Base-by-base conservation (phyloP, 805 yeast genomes). In the Danielozyma ontarioensis region DNA sequence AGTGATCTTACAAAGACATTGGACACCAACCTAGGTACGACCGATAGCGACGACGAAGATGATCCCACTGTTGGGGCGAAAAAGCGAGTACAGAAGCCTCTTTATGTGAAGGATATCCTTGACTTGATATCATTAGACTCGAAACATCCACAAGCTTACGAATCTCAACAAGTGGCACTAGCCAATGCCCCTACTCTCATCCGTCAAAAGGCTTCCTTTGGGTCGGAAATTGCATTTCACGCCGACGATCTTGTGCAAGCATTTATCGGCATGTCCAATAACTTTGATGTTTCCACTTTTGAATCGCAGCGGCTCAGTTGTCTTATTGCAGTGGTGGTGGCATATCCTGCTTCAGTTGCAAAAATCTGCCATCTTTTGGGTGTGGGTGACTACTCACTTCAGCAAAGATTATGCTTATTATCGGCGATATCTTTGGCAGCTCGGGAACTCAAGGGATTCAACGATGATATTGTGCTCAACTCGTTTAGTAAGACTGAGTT, bases 301-400 rank as follows among this genome's bases (percentile, higher is more conserved):
- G 83, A 83, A 36, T 68, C 74, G n/a, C 59, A 74, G 62, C 72
- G 77, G 35, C 63, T 87, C n/a, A 72, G 76, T 28, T 67, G 81
- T 11, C 46, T 88, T 51, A 74, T 81, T 5, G 76, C 93, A 2
- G 64, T 86, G 1, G 60, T 84, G 13, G 78, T 73, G 1, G 63
- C 78, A 0, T 67, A 67, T 30, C 62, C 69, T 3, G 34, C 35
- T 2, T 45, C 64, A 2, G 77, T 86, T 0, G 49, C 60, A 1
- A 64, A 69, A 17, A 50, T 79, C 0, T 55, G 74, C 26, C 50
- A 63, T 17, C 53, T 80, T 13, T 59, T 88, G 13, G 61, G 76
- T 23, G 65, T 71, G 0, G 88, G 89, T 0, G 98, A 90, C 48
- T 76, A 82, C 40, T 86, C 95, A 0, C 53, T 93, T 13, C 93